phyloP scores from a whole-genome alignment of 805 yeast species.

The Clavispora carvajalis region DNA sequence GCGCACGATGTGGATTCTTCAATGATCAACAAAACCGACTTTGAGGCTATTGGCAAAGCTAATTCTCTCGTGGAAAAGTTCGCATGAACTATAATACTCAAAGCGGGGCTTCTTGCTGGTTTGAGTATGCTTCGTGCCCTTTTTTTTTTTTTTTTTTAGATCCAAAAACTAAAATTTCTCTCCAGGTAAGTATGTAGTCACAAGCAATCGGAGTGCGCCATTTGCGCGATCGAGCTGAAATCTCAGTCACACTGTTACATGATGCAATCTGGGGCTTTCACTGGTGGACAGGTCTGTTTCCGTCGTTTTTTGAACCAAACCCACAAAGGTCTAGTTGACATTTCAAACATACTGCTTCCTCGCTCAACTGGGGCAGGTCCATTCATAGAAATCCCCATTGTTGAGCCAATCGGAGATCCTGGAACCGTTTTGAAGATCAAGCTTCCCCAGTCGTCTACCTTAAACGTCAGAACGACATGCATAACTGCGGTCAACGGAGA shows the following conservation, averaged over 20 bases:
- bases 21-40: constrained; percentile 21
- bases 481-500: constrained; percentile 5
- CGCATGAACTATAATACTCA: neutral
- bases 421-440: constrained; percentile 4
- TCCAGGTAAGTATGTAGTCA: neutral
- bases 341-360: neutral
- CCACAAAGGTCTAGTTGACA: neutral
- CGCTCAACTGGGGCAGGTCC: constrained; percentile 12
- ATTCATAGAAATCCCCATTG: constrained; percentile 8
- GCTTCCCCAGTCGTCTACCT: constrained; percentile 7
- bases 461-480: constrained; percentile 6
- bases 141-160: constrained; percentile 1
- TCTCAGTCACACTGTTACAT: no score
- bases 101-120: neutral
- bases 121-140: neutral
- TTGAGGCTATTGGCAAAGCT: constrained; percentile 21
- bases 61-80: constrained; percentile 13
- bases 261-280: neutral
- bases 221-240: neutral
- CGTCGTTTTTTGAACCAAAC: neutral
- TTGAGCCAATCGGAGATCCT: constrained; percentile 6
- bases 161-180: neutral
- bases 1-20: constrained; percentile 23
- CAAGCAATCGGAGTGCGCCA: neutral
- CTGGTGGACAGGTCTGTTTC: no score